Percentiles rank a stretch among this genome's conserved stretches.
phyloP scores from a whole-genome alignment of 2,329 filamentous ascomycete genomes.

The Colletotrichum sp. region DNA sequence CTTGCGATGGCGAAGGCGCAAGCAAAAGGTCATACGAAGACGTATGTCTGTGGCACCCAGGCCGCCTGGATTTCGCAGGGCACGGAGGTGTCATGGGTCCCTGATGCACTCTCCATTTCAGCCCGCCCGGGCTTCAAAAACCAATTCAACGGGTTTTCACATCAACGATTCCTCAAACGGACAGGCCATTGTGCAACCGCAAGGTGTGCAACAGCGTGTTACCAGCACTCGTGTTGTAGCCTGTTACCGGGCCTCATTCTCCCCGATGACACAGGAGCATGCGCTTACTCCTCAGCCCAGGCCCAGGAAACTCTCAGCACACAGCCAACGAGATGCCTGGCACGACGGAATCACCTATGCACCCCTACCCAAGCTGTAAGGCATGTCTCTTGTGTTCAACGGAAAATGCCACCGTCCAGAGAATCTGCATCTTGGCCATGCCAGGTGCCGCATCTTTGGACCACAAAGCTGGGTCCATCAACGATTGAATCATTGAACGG shows the following conservation, averaged over 20 bases:
- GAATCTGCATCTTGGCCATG: not conserved
- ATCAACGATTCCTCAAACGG: not conserved
- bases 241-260: not conserved
- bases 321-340: not conserved
- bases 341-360: not conserved
- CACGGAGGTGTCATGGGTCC: not conserved
- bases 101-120: not conserved
- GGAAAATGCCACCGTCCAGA: not conserved
- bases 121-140: not conserved
- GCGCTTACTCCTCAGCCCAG: not conserved
- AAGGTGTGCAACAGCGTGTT: not conserved
- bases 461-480: not conserved
- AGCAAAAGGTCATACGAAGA: not conserved
- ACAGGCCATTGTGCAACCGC: not conserved
- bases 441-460: not conserved
- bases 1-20: not conserved
- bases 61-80: not conserved
- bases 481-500: not conserved
- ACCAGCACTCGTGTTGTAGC: conserved; percentile 6
- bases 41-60: not conserved
- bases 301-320: not conserved
- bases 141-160: conserved; percentile 2
- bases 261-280: not conserved
- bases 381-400: not conserved
- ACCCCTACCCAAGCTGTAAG: not conserved